Conservation (phyloP, 331 rosid genomes). For the Saraca asoca region DNA sequence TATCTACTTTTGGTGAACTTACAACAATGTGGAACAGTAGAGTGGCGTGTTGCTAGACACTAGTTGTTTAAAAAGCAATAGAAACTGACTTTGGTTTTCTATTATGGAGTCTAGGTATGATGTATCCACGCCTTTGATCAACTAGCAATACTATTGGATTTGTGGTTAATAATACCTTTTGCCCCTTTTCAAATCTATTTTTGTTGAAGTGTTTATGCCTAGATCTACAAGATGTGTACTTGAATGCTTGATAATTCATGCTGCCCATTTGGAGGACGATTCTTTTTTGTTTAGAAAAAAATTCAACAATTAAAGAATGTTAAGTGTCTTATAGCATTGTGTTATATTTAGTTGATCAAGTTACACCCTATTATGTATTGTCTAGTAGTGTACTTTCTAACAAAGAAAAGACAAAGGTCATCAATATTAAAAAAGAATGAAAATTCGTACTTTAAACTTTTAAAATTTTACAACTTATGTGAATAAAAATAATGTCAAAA, state of each 20-base stretch:
- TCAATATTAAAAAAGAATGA: too few relatives aligned
- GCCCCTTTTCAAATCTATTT: neutral
- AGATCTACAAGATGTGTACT: neutral
- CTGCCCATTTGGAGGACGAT: neutral
- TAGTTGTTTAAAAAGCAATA: neutral
- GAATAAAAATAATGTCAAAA: neutral
- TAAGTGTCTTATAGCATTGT: neutral
- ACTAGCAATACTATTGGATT: too few relatives aligned
- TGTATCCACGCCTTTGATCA: neutral
- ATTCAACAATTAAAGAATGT: neutral
- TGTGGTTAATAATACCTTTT: neutral
- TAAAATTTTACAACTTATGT: slow-evolving; percentile 6
- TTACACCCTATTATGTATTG: too few relatives aligned
- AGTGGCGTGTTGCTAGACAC: neutral
- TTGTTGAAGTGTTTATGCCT: neutral
- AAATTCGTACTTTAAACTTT: slow-evolving; percentile 12
- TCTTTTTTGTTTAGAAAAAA: neutral
- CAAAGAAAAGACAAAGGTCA: too few relatives aligned
- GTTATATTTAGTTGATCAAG: neutral
- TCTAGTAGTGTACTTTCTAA: too few relatives aligned
- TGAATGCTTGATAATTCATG: neutral
- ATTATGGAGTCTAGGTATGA: slow-evolving; percentile 3
- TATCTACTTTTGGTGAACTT: slow-evolving; percentile 4
- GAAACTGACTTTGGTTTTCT: slow-evolving; percentile 1
- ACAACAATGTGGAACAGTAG: slow-evolving; percentile 4